Evolutionary conservation across 2,329 filamentous ascomycete species (phyloP).

Genomic region (Penicillium sclerotigenum): DNA sequence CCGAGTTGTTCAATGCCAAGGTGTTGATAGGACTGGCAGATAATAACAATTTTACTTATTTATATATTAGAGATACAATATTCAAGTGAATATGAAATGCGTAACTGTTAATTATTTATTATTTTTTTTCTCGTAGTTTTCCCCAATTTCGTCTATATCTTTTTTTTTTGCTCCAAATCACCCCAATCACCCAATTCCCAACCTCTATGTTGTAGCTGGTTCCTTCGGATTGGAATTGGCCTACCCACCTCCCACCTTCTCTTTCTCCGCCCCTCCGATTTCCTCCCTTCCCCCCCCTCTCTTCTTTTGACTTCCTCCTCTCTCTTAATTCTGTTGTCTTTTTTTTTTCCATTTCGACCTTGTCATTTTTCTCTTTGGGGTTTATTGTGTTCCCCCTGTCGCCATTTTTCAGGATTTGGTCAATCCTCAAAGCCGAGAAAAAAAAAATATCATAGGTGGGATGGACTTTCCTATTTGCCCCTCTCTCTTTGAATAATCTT

Average conservation of each 20-base stretch:
- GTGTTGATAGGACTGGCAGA: not conserved
- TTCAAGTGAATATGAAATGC: not conserved
- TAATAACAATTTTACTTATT: not conserved
- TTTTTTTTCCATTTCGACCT: not conserved
- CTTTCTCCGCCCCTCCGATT: slow-evolving; percentile 7
- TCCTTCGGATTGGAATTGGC: slow-evolving; percentile 1
- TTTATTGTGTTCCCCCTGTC: not conserved
- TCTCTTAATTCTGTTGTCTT: not conserved
- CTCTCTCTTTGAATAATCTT: not conserved
- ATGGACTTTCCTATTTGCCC: slow-evolving; percentile 3
- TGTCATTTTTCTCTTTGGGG: not conserved
- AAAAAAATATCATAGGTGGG: slow-evolving; percentile 15
- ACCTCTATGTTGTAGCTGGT: not conserved
- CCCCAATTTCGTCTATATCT: not conserved
- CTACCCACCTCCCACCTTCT: slow-evolving; percentile 1
- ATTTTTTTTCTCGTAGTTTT: not conserved
- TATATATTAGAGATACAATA: not conserved
- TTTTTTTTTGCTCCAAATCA: not conserved
- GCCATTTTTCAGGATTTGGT: not conserved
- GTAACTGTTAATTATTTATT: not conserved
- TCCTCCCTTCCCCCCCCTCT: slow-evolving; percentile 5
- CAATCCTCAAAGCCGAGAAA: not conserved
- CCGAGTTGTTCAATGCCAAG: not conserved
- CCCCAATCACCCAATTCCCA: not conserved
- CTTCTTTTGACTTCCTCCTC: slow-evolving; percentile 7